phyloP scores from a whole-genome alignment of 495 filamentous ascomycete genomes.

The Hyaloscypha bicolor region DNA sequence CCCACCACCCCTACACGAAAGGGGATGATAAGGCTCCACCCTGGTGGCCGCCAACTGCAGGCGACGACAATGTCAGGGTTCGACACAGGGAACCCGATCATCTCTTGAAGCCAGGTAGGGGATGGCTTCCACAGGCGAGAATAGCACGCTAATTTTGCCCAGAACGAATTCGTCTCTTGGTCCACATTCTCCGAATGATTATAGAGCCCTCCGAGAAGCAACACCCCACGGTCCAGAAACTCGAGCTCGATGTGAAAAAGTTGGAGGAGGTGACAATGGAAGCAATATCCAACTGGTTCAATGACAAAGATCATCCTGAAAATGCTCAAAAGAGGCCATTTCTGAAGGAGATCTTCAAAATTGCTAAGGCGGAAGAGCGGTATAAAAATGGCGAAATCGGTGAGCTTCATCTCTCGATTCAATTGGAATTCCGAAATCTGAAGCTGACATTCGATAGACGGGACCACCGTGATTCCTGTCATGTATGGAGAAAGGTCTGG shows the following conservation, averaged over 20 bases:
- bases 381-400: conserved; percentile 62
- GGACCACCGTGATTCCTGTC: conserved; percentile 16
- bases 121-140: not conserved
- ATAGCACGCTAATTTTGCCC: not conserved
- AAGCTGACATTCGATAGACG: conserved; percentile 25
- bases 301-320: conserved; percentile 42
- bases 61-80: conserved; percentile 37
- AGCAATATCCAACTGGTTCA: conserved; percentile 46
- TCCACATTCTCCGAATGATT: conserved; percentile 62
- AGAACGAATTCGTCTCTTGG: conserved; percentile 65
- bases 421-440: not conserved
- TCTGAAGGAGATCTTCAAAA: conserved; percentile 68
- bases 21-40: conserved; percentile 66
- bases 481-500: conserved; percentile 28
- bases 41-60: conserved; percentile 76
- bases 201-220: conserved; percentile 45
- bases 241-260: conserved; percentile 41
- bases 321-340: conserved; percentile 46
- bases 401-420: conserved; percentile 37
- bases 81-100: conserved; percentile 88
- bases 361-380: conserved; percentile 64
- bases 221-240: conserved; percentile 33
- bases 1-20: conserved; percentile 77
- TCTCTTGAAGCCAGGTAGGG: conserved; percentile 70
- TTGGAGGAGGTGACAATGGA: conserved; percentile 51